Conservation (phyloP, 371 early-diverging fungal species). For the Rhizopus stolonifer region DNA sequence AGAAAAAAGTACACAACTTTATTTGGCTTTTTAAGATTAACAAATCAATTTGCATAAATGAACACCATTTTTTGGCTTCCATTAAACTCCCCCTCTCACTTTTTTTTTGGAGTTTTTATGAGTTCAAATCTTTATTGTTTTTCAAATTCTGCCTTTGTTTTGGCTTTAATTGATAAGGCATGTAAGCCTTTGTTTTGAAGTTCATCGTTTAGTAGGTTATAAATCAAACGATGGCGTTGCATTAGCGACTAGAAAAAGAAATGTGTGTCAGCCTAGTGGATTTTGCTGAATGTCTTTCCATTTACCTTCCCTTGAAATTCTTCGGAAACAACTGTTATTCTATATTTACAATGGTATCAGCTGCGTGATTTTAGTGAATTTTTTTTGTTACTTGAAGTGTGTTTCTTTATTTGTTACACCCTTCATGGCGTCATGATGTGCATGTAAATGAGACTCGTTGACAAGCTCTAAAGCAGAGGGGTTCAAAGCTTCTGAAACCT, state of each 20-base stretch:
- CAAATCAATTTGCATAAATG: too few relatives aligned
- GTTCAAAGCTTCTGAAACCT: conserved; percentile 54
- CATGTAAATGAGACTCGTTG: conserved; percentile 75
- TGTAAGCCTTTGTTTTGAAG: conserved; percentile 56
- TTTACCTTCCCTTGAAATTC: conserved; percentile 63
- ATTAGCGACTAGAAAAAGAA: conserved; percentile 45
- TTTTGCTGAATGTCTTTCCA: not conserved
- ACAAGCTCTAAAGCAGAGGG: conserved; percentile 61
- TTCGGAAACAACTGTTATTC: conserved; percentile 66
- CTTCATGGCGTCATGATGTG: conserved; percentile 76
- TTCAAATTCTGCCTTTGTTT: conserved; percentile 56
- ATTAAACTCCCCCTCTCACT: too few relatives aligned
- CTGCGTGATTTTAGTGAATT: not conserved
- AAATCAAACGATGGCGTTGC: conserved; percentile 71
- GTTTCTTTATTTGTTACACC: conserved; percentile 73
- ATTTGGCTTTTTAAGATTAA: too few relatives aligned
- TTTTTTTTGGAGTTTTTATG: too few relatives aligned
- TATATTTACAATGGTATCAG: conserved; percentile 11
- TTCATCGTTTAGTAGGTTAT: conserved; percentile 57
- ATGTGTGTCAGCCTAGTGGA: not conserved
- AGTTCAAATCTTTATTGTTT: conserved; percentile 17
- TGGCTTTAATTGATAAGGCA: conserved; percentile 62
- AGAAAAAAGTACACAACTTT: too few relatives aligned
- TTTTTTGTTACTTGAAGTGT: conserved; percentile 61
- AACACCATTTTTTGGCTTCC: too few relatives aligned